Conservation (phyloP, 768 basidiomycete genomes). For the Pisolithus tinctorius region DNA sequence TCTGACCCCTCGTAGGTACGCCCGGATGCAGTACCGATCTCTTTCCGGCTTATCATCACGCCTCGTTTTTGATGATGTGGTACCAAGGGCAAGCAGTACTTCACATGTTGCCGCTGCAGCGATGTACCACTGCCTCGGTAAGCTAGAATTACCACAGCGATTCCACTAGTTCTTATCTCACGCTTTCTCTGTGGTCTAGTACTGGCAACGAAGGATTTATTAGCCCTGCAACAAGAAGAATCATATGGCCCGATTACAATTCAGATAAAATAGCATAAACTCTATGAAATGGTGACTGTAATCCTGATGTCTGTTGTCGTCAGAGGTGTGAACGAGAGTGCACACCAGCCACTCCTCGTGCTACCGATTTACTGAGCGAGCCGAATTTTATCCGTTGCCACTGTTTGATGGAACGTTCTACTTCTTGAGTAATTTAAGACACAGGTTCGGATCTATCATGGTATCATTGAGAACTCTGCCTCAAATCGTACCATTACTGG, state of each 20-base stretch:
- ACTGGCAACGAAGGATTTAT: slow-evolving; percentile 66
- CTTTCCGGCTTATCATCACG: slow-evolving; percentile 40
- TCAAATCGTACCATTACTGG: no score
- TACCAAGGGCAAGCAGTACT: slow-evolving; percentile 59
- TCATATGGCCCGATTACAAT: slow-evolving; percentile 52
- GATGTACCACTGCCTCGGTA: slow-evolving; percentile 83
- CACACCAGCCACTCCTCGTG: no score
- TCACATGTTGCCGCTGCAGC: slow-evolving; percentile 74
- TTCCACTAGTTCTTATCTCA: background rate
- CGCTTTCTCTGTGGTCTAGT: slow-evolving; percentile 36
- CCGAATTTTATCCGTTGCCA: no score
- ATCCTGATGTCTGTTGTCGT: no score
- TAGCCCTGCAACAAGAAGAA: slow-evolving; percentile 54
- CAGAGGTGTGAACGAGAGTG: no score
- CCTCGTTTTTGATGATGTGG: slow-evolving; percentile 60
- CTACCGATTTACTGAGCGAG: no score
- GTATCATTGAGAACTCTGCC: no score
- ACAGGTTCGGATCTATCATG: no score
- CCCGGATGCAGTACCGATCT: slow-evolving; percentile 65
- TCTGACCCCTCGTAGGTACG: slow-evolving; percentile 46
- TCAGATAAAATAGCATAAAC: slow-evolving; percentile 24
- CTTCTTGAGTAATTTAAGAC: no score
- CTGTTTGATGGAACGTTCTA: no score
- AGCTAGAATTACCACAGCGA: slow-evolving; percentile 8
- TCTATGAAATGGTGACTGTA: background rate